Evolutionary conservation across 495 filamentous ascomycete species (phyloP), one percentile per base, ranked within the genome.

Genomic region (Physcia stellaris): DNA sequence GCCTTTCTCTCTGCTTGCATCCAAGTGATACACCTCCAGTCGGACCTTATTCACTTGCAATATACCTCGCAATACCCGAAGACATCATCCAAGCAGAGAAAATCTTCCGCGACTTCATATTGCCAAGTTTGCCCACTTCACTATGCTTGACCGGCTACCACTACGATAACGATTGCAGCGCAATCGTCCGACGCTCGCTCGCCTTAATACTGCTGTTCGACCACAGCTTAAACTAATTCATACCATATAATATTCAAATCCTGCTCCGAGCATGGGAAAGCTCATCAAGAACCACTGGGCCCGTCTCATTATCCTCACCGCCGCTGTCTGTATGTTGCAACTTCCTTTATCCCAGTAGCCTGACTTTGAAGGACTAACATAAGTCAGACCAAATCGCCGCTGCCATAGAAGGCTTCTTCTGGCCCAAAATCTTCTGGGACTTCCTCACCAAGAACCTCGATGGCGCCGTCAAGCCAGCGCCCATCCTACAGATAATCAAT

Each of bases 281-380:
- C 76, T 98, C 46, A 98, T 98, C 66, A 96, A 95, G 67, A 96
- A 96, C 67, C 90, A 98, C 66, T 94, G 87, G 83, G 92, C 83
- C 36, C 76, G 90, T 35, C 76, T 95, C 48, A 86, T 95, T 52
- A 71, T 90, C 59, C 69, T 96, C 49, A 82, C 85, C 2, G 80
- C 90, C 4, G 77, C 83, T 56, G 60, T 65, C 31, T 95, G 83
- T 93, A 78, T 6, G 83, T 75, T 22, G 19, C 24, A 36, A 29
- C 22, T 32, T 41, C n/a, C 30, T 19, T 23, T 34, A 37, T 13
- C 22, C 18, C 20, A 58, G 70, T 55, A 42, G 39, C 28, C 13
- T 33, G 16, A 17, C 11, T 34, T n/a, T n/a, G n/a, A n/a, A n/a
- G n/a, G 21, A 11, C 27, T 35, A 4, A 16, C 6, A 6, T 1